Evolutionary conservation across 306 rosid species (phyloP).

Genomic region (Medicago ruthenica): DNA sequence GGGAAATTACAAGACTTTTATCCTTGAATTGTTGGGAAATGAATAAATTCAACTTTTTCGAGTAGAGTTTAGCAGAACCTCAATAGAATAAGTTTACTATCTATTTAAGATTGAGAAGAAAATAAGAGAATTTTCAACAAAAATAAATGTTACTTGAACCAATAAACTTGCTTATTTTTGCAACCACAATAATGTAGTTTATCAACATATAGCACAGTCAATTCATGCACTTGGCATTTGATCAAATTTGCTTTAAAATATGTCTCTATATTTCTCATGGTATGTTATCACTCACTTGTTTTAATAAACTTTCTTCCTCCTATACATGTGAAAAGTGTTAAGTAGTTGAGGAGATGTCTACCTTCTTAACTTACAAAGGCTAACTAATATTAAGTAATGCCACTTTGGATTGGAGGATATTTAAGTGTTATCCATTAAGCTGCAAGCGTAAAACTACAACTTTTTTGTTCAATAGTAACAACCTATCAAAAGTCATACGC

Average conservation of each 20-base stretch:
- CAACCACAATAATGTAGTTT: conserved; percentile 22
- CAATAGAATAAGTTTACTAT: not conserved
- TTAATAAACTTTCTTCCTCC: too few species aligned
- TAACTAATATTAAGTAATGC: too few species aligned
- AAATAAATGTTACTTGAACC: not conserved
- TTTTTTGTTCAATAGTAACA: too few species aligned
- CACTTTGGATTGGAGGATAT: too few species aligned
- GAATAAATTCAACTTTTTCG: conserved; percentile 18
- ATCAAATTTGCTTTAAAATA: not conserved
- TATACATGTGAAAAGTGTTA: too few species aligned
- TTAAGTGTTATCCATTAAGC: too few species aligned
- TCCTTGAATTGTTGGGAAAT: conserved; percentile 46
- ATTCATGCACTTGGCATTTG: conserved; percentile 9
- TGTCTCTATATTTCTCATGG: not conserved
- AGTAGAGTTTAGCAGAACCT: not conserved
- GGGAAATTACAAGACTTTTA: conserved; percentile 54
- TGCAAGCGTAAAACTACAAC: too few species aligned
- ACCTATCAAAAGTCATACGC: too few species aligned
- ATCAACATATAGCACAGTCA: not conserved
- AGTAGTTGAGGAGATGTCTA: too few species aligned
- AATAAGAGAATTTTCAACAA: not conserved
- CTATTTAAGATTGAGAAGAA: conserved; percentile 21
- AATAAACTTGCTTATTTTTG: conserved; percentile 32
- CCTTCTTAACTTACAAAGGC: too few species aligned
- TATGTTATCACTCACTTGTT: too few species aligned